A percentile compares a stretch with the other conserved stretches of the same genome.
These are phyloP conservation scores for Wickerhamiella hasegawae DNA, from an alignment of 805 yeast genomes.

Conservation along the genomic window DNA sequence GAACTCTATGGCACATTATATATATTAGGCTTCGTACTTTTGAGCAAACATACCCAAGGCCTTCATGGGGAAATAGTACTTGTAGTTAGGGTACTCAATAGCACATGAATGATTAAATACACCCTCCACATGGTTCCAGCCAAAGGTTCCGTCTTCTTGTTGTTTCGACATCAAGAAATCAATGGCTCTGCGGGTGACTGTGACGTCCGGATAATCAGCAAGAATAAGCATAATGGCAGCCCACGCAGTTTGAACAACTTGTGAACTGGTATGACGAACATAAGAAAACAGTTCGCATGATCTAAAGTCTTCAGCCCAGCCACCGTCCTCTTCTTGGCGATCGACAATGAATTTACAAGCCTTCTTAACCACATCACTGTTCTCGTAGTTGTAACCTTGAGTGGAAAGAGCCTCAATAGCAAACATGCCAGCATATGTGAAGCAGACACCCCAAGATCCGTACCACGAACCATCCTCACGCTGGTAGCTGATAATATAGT, in stretches of 20 bases:
- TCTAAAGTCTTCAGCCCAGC: slow-evolving; percentile 95
- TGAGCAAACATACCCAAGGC: slow-evolving; percentile 63
- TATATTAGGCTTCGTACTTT: slow-evolving; percentile 11
- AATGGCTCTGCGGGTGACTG: slow-evolving; percentile 48
- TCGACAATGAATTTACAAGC: slow-evolving; percentile 77
- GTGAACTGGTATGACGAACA: slow-evolving; percentile 44
- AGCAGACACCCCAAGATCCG: slow-evolving; percentile 97
- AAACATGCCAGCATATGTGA: slow-evolving; percentile 93
- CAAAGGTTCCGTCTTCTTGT: slow-evolving; percentile 65
- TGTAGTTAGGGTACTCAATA: slow-evolving; percentile 89
- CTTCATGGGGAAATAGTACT: slow-evolving; percentile 77
- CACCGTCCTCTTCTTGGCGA: slow-evolving; percentile 77
- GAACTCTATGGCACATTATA: too few species aligned
- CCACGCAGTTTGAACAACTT: slow-evolving; percentile 89
- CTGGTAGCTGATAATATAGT: slow-evolving; percentile 56
- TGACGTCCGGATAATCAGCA: slow-evolving; percentile 62
- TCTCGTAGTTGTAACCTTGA: slow-evolving; percentile 45
- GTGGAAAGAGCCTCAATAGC: slow-evolving; percentile 83
- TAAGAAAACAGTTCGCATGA: slow-evolving; percentile 70
- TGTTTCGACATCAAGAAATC: slow-evolving; percentile 50
- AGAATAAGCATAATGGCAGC: slow-evolving; percentile 64
- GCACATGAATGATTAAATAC: slow-evolving; percentile 91
- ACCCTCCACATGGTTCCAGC: slow-evolving; percentile 76
- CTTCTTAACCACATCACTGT: slow-evolving; percentile 41
- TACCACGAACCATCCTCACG: slow-evolving; percentile 86